Conservation (phyloP, 257 asterid species). For the Solanum gandarillasii region DNA sequence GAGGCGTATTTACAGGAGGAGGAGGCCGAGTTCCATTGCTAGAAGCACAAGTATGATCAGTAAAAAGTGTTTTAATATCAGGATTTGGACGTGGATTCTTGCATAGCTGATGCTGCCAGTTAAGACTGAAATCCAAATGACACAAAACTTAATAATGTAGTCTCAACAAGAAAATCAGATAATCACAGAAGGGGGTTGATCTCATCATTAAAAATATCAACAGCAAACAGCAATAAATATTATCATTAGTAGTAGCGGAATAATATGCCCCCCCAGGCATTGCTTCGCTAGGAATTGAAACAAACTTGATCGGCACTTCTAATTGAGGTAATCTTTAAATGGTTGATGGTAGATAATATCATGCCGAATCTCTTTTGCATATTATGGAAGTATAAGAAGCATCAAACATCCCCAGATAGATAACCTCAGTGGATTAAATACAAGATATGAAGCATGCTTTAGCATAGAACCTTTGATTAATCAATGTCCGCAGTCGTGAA, state of each 20-base stretch:
- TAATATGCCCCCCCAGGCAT: not conserved
- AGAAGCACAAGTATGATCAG: conserved; percentile 76
- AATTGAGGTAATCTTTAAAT: not conserved
- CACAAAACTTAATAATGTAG: conserved; percentile 6
- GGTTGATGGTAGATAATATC: not conserved
- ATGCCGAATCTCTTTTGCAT: not conserved
- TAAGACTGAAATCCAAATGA: conserved; percentile 49
- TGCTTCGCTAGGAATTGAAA: not conserved
- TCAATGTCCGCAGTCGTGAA: conserved; percentile 82
- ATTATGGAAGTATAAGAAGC: not conserved
- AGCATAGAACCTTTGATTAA: conserved; percentile 68
- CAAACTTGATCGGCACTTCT: not conserved
- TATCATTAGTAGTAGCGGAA: not conserved
- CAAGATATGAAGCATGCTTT: not conserved
- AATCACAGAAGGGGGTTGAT: not conserved
- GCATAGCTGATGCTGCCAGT: conserved; percentile 98
- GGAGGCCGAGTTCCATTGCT: conserved; percentile 69
- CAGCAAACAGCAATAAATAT: not conserved
- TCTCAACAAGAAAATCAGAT: not conserved
- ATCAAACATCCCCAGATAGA: not conserved
- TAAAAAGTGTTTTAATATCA: conserved; percentile 84
- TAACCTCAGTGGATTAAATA: conserved; percentile 2
- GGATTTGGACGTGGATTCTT: conserved; percentile 95
- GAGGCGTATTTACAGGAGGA: conserved; percentile 53
- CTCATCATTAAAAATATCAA: not conserved